Evolutionary conservation across 805 yeast species (phyloP), one percentile per base, ranked within the genome.

Genomic region (Metschnikowia arizonensis): DNA sequence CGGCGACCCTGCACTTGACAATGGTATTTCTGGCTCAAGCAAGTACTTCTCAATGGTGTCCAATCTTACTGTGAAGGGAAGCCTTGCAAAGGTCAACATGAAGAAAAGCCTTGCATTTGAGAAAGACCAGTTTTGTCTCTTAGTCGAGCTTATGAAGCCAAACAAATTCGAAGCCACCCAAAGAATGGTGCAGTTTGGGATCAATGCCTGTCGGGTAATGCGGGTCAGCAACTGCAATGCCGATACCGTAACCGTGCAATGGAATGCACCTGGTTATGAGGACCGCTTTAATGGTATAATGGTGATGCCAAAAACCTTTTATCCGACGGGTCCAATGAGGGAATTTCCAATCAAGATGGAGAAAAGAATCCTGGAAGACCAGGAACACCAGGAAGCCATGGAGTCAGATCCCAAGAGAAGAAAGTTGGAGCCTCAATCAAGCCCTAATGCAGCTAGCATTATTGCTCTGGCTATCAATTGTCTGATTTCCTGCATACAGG

Each of bases 131-230:
- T 21, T 29, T 11, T 40, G 64, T 3, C 51, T 54, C 3, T 45
- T 64, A 14, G 10, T 64, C 12, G 64, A 61, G 29, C 40, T 66
- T 10, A 53, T 57, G 9, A 59, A 57, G 41, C 68, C 69, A 0
- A 60, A 58, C 40, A 57, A 55, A 32, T 55, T 46, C 26, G 58
- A 63, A 1, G 57, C 53, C 17, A 48, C 46, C 19, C 23, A 25
- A 4, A 48, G 67, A 5, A 42, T 60, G 28, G 50, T 54, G 17
- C 45, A 54, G 23, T 56, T 49, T 44, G 71, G 71, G 1, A 38
- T 64, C 9, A 45, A 44, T 37, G 15, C 51, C 5, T 42, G 60
- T 23, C 42, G 49, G 15, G 18, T 58, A 4, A 51, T 47, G 11
- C 41, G 46, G 31, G 52, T 57, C 8, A 19, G 24, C 15, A 8